Evolutionary conservation across 148 eudicot species (phyloP), one percentile per base, ranked within the genome.

Genomic region (Rhododendron griersonianum): DNA sequence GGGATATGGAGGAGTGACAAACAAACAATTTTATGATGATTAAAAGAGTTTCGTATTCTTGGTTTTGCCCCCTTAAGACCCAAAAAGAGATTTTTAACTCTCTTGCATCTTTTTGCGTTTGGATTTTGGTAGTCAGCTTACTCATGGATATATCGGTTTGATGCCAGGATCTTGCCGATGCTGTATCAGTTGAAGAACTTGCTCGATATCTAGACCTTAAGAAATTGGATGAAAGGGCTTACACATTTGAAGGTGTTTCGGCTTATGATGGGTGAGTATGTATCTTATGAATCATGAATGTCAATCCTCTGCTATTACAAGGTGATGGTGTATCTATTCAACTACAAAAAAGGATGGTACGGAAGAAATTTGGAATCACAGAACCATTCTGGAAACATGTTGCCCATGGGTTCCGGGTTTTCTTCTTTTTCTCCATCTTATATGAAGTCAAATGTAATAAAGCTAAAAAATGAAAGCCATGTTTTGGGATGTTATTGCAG

Each of bases 131-230:
- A 15, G 84, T n/a, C 74, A 6, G 67, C 76, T 73, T 77, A 41
- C 75, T 53, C 69, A 33, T 37, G 75, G 69, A 69, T 51, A 35
- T 57, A n/a, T 44, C 11, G 44, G 25, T 44, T 53, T 83, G n/a
- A 19, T 71, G 75, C 83, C 91, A 97, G 99, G 99, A 97, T 90
- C 96, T 93, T 85, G 87, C 96, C 82, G 93, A 94, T 59, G 94
- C 99, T 57, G 96, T 92, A 59, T 89, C 98, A 73, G 91, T 93
- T 80, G 99, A 97, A 88, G 99, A 95, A 89, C 93, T 97, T 87
- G 94, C 94, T 82, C 94, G 91, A 85, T 97, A 94, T 86, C 87
- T 97, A 82, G 99, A 97, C 87, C 99, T 97, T 41, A 97, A 97
- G 83, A 95, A 95, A 80, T 86, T 97, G 87, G 98, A 95, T 87